These are phyloP conservation scores for Macrophomina phaseolina DNA, from an alignment of 2,329 filamentous ascomycete genomes.

Conservation along the genomic window DNA sequence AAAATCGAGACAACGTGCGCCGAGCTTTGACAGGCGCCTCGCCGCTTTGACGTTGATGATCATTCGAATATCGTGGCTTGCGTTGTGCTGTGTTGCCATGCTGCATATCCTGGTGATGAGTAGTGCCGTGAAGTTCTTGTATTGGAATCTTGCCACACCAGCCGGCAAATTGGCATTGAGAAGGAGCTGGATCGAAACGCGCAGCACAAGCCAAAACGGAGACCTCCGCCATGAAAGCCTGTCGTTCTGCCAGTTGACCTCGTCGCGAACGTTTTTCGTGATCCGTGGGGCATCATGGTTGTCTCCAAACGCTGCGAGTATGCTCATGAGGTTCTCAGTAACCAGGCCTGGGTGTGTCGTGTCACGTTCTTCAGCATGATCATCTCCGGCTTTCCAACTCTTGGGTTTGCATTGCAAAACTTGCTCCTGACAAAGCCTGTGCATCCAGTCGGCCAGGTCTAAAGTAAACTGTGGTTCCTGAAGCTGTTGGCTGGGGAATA, in stretches of 20 bases:
- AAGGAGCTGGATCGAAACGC: constrained; percentile 53
- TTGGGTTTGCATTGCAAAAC: constrained; percentile 13
- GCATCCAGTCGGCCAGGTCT: constrained; percentile 41
- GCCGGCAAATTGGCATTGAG: neutral
- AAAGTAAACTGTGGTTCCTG: constrained; percentile 30
- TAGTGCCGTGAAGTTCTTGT: constrained; percentile 60
- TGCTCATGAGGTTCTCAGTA: constrained; percentile 54
- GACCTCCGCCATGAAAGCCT: constrained; percentile 55
- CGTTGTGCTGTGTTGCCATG: constrained; percentile 15
- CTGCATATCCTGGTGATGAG: constrained; percentile 49
- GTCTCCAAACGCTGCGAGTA: neutral
- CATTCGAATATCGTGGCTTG: constrained; percentile 28
- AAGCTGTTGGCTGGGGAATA: constrained; percentile 37
- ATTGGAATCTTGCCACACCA: constrained; percentile 35
- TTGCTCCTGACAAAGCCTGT: constrained; percentile 45
- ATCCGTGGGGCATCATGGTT: constrained; percentile 37
- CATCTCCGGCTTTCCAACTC: constrained; percentile 45
- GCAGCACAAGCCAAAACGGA: constrained; percentile 58
- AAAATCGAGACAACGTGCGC: neutral
- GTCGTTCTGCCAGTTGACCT: constrained; percentile 50
- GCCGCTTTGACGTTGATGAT: constrained; percentile 34
- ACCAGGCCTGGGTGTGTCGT: constrained; percentile 57
- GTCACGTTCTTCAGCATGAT: constrained; percentile 54
- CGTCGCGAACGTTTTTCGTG: constrained; percentile 57
- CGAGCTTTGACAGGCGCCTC: constrained; percentile 25